These are phyloP conservation scores for Fraxinus baroniana DNA, from an alignment of 305 asterid genomes.

Conservation along the genomic window DNA sequence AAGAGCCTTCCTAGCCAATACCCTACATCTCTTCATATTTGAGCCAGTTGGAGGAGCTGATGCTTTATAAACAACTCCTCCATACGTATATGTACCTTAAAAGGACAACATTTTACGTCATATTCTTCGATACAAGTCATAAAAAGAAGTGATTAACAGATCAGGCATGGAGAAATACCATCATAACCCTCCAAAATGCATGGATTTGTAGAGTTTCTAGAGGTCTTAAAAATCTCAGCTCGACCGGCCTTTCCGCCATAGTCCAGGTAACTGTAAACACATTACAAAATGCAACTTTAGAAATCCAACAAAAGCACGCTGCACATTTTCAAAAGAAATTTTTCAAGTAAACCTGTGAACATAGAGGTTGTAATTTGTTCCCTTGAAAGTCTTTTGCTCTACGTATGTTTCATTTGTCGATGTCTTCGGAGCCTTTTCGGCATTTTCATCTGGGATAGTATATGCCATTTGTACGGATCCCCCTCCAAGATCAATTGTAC, in stretches of 20 bases:
- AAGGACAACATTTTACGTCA: not conserved
- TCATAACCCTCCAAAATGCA: conserved; percentile 16
- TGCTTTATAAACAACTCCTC: conserved; percentile 26
- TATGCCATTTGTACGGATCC: not conserved
- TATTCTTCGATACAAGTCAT: not conserved
- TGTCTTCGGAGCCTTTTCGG: not conserved
- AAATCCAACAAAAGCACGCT: not conserved
- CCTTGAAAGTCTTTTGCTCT: not conserved
- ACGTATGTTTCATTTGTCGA: not conserved
- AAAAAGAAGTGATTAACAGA: not conserved
- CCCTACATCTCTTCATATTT: conserved; percentile 32
- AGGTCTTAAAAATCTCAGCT: conserved; percentile 4
- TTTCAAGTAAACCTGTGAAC: not conserved
- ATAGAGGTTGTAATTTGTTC: not conserved
- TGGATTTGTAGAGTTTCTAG: conserved; percentile 15
- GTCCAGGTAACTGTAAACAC: not conserved
- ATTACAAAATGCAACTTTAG: not conserved
- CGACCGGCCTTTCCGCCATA: conserved; percentile 8
- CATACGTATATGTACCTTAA: conserved; percentile 28
- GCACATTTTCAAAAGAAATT: not conserved
- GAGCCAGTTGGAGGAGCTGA: conserved; percentile 24
- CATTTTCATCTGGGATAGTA: not conserved
- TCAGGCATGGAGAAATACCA: not conserved
- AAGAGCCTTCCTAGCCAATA: conserved; percentile 35
- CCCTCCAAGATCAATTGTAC: conserved; percentile 2